These are phyloP conservation scores for Suhomyces taliae DNA, from an alignment of 1,139 yeast species.

Conservation along the genomic window DNA sequence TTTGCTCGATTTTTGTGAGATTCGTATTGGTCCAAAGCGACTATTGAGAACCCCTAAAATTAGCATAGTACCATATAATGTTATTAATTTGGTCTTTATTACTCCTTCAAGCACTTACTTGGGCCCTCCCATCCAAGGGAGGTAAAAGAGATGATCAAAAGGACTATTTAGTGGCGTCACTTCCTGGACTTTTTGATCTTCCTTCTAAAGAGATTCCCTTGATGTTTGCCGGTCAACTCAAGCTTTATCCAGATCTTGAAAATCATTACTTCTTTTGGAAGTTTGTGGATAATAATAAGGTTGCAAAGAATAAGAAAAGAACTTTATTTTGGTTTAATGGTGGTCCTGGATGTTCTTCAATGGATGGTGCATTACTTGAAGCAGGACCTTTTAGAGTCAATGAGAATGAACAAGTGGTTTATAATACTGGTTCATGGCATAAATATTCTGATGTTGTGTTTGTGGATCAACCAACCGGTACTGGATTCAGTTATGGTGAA, in stretches of 20 bases:
- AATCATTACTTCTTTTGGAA: conserved; percentile 84
- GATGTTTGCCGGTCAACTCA: conserved; percentile 75
- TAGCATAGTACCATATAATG: not conserved
- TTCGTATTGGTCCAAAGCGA: too few relatives aligned
- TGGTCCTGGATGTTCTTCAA: conserved; percentile 95
- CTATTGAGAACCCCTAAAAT: too few relatives aligned
- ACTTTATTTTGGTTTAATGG: conserved; percentile 91
- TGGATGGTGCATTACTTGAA: conserved; percentile 97
- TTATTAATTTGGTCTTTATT: conserved; percentile 4
- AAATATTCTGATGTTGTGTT: conserved; percentile 74
- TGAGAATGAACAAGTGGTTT: conserved; percentile 41
- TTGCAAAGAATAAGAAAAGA: conserved; percentile 33
- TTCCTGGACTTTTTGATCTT: conserved; percentile 42
- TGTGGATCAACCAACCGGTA: conserved; percentile 94
- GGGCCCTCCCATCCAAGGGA: conserved; percentile 25
- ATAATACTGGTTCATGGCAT: conserved; percentile 84
- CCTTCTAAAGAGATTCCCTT: conserved; percentile 38
- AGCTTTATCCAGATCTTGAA: conserved; percentile 50
- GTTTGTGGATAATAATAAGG: conserved; percentile 37
- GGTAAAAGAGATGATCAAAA: conserved; percentile 17
- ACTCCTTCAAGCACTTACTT: conserved; percentile 9
- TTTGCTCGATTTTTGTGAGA: too few relatives aligned
- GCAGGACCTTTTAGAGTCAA: conserved; percentile 80
- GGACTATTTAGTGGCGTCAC: conserved; percentile 34
- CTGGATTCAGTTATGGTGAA: conserved; percentile 76